Base-by-base conservation (phyloP, 805 yeast species). In the Lachancea nothofagi region DNA sequence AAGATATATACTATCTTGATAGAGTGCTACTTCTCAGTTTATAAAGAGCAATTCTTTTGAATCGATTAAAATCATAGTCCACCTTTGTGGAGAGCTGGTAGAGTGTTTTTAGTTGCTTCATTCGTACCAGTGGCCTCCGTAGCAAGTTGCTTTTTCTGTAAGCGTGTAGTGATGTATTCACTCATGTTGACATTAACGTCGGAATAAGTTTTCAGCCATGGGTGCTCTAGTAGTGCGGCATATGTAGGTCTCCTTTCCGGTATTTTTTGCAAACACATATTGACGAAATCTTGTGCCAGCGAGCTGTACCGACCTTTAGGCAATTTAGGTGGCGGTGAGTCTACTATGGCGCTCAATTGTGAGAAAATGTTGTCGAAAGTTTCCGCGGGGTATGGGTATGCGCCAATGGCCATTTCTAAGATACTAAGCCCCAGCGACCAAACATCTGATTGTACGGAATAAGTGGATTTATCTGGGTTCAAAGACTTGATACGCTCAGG, bases 381-480 rank as follows among this genome's bases (percentile, higher is more conserved):
- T 53, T 93, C 97, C 1, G 96, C 83, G 5, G 97, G 96, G 54
- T 90, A 93, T n/a, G 98, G 98, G 61, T 90, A 93, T 42, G 76
- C 70, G 8, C 98, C 98, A 39, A 78, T 77, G 2, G 97, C 93
- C 49, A 87, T 79, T 65, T 93, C 98, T 36, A 93, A 61, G 15
- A 90, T 74, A 14, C 89, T 77, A 42, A 90, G 69, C 0, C 97
- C 98, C 31, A 90, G 64, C 0, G 96, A 87, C 98, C 98, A 90
- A 45, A 90, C 78, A 63, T 90, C 98, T 7, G 95, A 81, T 56
- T 90, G 97, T 3, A 88, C 96, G 1, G 96, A 79, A 62, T 90
- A 90, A 0, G 93, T 77, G 7, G 76, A 70, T 49, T 78, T 89
- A 55, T 83, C 88, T 1, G 88, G 90, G 47, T 68, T 78, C 45